phyloP scores from a whole-genome alignment of 805 yeast species.

The Zygosaccharomyces gambellarensis region DNA sequence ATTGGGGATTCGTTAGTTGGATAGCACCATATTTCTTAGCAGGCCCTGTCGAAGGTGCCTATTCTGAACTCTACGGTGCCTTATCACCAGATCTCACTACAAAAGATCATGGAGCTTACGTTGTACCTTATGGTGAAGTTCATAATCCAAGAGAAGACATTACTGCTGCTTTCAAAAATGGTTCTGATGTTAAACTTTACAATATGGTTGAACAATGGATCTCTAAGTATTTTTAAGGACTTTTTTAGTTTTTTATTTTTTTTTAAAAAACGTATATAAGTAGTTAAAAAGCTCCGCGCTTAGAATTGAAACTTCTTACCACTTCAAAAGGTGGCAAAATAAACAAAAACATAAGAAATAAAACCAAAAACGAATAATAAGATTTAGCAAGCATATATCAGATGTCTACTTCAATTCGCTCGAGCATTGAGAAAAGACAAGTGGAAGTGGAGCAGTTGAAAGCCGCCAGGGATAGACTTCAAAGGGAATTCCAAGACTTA shows the following conservation, averaged over 20 bases:
- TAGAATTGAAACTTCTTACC: not conserved
- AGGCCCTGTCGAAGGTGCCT: conserved; percentile 35
- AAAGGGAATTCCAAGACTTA: conserved; percentile 6
- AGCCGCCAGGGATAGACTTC: conserved; percentile 3
- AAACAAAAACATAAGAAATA: not conserved
- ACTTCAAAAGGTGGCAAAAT: not conserved
- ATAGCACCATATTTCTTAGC: conserved; percentile 15
- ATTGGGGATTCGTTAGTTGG: conserved; percentile 15
- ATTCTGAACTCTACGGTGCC: conserved; percentile 38
- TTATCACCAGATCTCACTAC: conserved; percentile 34
- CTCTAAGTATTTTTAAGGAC: conserved; percentile 5
- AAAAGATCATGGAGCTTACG: conserved; percentile 32
- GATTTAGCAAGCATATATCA: too few relatives aligned
- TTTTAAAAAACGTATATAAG: not conserved
- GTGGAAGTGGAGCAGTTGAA: conserved; percentile 5
- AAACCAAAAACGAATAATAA: not conserved
- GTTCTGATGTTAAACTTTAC: conserved; percentile 30
- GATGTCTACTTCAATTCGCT: not conserved
- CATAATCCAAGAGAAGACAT: conserved; percentile 31
- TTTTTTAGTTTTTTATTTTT: not conserved
- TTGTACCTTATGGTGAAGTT: conserved; percentile 36
- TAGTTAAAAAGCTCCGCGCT: not conserved
- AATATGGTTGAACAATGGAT: conserved; percentile 22
- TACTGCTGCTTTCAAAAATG: conserved; percentile 24
- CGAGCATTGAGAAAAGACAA: conserved; percentile 5